Conservation (phyloP, 2,329 filamentous ascomycete species). For the Aureobasidium sp. region DNA sequence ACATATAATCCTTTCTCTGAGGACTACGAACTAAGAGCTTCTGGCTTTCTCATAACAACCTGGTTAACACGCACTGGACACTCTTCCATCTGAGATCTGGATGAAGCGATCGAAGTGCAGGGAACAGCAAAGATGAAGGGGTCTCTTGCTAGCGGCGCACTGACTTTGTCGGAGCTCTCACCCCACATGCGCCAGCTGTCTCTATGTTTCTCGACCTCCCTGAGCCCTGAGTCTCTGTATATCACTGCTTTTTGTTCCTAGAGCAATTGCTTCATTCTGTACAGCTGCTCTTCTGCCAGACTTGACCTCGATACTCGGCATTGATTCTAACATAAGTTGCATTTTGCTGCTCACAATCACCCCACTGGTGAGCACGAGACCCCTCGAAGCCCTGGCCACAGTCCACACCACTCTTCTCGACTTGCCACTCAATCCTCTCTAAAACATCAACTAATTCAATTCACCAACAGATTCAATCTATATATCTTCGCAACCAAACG, state of each 20-base stretch:
- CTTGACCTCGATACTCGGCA: background rate
- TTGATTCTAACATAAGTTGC: background rate
- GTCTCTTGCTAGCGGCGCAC: background rate
- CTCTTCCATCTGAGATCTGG: background rate
- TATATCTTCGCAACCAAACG: background rate
- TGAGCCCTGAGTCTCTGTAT: background rate
- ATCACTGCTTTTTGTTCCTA: background rate
- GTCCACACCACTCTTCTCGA: background rate
- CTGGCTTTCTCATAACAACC: too few species aligned
- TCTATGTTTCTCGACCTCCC: constrained; percentile 6
- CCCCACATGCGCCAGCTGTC: constrained; percentile 8
- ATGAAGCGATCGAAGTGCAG: background rate
- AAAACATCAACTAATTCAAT: background rate
- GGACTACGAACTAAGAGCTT: background rate
- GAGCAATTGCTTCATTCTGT: background rate
- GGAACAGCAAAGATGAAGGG: background rate
- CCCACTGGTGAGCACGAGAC: constrained; percentile 10
- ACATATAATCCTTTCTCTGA: background rate
- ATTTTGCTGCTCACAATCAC: background rate
- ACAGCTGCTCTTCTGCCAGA: background rate
- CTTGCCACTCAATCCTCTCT: background rate
- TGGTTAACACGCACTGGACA: too few species aligned
- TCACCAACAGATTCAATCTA: background rate
- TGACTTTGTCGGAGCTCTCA: constrained; percentile 5
- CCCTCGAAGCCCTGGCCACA: background rate